These are phyloP conservation scores for Neonectria neomacrospora DNA, from an alignment of 2,329 filamentous ascomycete species.

Conservation along the genomic window DNA sequence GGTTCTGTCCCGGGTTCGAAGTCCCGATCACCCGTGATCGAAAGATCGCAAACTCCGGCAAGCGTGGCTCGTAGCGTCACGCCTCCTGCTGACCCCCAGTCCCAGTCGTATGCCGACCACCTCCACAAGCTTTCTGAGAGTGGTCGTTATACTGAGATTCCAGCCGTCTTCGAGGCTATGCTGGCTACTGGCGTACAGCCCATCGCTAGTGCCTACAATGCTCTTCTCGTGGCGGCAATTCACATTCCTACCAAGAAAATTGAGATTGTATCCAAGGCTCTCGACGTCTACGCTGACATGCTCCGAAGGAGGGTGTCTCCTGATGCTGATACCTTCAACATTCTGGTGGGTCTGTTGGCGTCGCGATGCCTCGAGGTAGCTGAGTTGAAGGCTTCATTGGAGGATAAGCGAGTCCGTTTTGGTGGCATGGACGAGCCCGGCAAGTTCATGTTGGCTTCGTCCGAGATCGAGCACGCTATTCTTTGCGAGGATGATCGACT, in stretches of 20 bases:
- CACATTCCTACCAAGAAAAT: slow-evolving; percentile 81
- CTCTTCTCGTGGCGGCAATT: slow-evolving; percentile 85
- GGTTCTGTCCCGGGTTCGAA: slow-evolving; percentile 55
- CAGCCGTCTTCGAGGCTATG: slow-evolving; percentile 90
- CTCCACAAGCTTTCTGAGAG: slow-evolving; percentile 78
- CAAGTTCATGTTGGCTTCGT: slow-evolving; percentile 89
- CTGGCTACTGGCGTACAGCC: slow-evolving; percentile 84
- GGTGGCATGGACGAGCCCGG: slow-evolving; percentile 86
- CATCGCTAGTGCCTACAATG: slow-evolving; percentile 89
- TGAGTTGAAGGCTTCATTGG: slow-evolving; percentile 76
- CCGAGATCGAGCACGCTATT: slow-evolving; percentile 87
- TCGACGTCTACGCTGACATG: slow-evolving; percentile 98
- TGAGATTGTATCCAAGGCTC: slow-evolving; percentile 87
- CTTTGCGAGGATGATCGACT: slow-evolving; percentile 88
- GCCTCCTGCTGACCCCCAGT: slow-evolving; percentile 71
- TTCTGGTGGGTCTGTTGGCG: slow-evolving; percentile 84
- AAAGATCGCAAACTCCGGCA: slow-evolving; percentile 56
- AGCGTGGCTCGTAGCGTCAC: slow-evolving; percentile 67
- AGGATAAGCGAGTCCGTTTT: slow-evolving; percentile 85
- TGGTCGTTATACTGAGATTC: slow-evolving; percentile 86
- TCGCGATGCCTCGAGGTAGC: slow-evolving; percentile 83
- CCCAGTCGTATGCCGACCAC: slow-evolving; percentile 79
- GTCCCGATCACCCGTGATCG: slow-evolving; percentile 54
- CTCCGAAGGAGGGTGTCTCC: slow-evolving; percentile 84
- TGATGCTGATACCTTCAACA: slow-evolving; percentile 87